These are phyloP conservation scores for Microdochium paspali DNA, from an alignment of 2,329 filamentous ascomycete genomes.

Conservation along the genomic window DNA sequence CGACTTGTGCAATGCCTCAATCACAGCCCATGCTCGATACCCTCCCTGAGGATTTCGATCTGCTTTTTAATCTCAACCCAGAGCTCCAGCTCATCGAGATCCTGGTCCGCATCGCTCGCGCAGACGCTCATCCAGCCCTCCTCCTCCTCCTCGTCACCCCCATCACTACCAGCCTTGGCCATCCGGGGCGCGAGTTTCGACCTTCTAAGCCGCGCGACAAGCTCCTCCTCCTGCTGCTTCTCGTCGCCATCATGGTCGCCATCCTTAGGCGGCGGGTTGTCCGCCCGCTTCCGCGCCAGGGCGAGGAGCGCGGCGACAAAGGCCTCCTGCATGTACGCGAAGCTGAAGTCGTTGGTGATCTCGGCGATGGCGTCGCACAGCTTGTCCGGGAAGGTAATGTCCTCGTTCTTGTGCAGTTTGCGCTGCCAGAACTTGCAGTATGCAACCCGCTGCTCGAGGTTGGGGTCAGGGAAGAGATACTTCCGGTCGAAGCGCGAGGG, in stretches of 20 bases:
- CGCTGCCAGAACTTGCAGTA: conserved; percentile 57
- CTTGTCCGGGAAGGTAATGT: conserved; percentile 50
- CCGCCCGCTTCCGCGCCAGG: conserved; percentile 31
- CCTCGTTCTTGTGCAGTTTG: conserved; percentile 44
- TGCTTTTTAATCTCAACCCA: conserved; percentile 58
- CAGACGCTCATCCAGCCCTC: conserved; percentile 28
- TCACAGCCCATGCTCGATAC: conserved; percentile 34
- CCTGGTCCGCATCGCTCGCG: conserved; percentile 22
- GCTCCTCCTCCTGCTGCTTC: background rate
- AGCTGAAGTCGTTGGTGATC: conserved; percentile 57
- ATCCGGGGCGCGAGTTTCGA: background rate
- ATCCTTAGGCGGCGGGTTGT: conserved; percentile 3
- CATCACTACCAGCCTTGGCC: background rate
- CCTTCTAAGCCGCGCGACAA: background rate
- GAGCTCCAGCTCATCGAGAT: conserved; percentile 40
- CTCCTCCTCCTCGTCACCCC: conserved; percentile 10
- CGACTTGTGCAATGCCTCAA: too few species aligned
- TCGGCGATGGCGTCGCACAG: conserved; percentile 49
- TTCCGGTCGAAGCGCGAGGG: conserved; percentile 60
- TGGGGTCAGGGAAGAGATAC: conserved; percentile 53
- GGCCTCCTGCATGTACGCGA: conserved; percentile 61
- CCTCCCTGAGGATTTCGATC: conserved; percentile 48
- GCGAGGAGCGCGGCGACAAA: conserved; percentile 55
- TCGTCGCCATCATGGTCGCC: conserved; percentile 8
- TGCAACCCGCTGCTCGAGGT: conserved; percentile 39